A percentile compares a stretch with the other conserved stretches of the same genome.
Conservation (phyloP, 78 protist genomes). For the Dictyostelium intermedium region DNA sequence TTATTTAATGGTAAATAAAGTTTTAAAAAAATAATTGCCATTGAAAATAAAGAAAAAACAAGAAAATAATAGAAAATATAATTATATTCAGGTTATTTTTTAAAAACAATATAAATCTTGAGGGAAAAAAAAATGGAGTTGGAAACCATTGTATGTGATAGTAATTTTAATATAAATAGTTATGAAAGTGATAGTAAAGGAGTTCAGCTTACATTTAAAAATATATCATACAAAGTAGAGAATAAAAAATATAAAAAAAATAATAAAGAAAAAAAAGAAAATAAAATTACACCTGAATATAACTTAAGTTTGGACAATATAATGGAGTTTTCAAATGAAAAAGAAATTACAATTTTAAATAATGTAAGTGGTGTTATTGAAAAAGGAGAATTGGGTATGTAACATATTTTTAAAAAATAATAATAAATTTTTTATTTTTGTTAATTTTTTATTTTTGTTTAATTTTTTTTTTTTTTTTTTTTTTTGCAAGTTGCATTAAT, state of each 20-base stretch:
- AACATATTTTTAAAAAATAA: no score
- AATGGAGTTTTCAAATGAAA: neutral
- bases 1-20: no score
- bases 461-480: no score
- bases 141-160: neutral
- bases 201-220: slow-evolving; percentile 17
- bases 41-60: no score
- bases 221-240: neutral
- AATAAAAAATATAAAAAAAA: neutral
- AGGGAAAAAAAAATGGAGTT: neutral
- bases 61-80: no score
- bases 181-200: neutral
- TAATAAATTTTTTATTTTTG: no score
- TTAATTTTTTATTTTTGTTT: no score
- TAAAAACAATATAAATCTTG: no score
- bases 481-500: slow-evolving; percentile 32
- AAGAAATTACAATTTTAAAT: neutral
- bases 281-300: neutral
- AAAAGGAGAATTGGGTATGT: neutral
- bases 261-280: neutral
- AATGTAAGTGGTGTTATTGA: slow-evolving; percentile 34
- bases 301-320: neutral
- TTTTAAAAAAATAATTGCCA: no score
- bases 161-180: neutral
- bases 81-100: no score